Base-by-base conservation (phyloP, 345 rosid genomes). In the Xanthoceras sorbifolium region DNA sequence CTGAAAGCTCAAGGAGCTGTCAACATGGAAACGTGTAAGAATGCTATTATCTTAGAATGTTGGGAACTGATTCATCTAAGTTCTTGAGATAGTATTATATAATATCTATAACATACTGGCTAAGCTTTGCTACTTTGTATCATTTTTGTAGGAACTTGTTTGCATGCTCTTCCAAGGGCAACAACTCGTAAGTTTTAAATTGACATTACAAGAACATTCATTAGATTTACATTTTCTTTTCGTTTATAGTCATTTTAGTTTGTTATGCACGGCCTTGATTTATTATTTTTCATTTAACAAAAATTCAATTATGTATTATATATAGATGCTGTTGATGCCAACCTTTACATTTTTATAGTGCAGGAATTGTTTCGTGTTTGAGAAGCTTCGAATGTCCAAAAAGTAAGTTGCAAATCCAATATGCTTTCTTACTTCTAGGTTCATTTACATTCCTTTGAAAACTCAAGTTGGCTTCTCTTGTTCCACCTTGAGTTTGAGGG, bases 121-220 rank as follows among this genome's bases (percentile, higher is more conserved):
- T 71, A 29, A 38, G 23, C 14, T 22, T 31, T 5, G 1, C 22
- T 10, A 25, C 22, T 42, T 76, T 42, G 25, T 12, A n/a, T 31
- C 22, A 1, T 48, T 15, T 52, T 54, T 64, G 2, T 67, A 87
- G 90, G 77, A 87, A 87, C 81, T 75, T 87, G 69, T 87, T 87
- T 46, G 80, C 80, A 23, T 79, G 84, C 81, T 79, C 73, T 4
- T 81, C 85, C 1, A 44, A 8, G 14, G 65, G 26, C 50, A 83
- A 77, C 26, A 64, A n/a, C 36, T 54, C 29, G 88, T 83, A 79
- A 62, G 85, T 81, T 31, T 38, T 22, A 8, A 15, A 11, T 34
- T 36, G 23, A 64, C 22, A 29, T 10, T 29, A 18, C 15, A 22
- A 72, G 64, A 25, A 36, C 66, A 1, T 0, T 72, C 18, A 60